Percentiles rank a stretch among this genome's conserved stretches.
Evolutionary conservation across 306 rosid genomes (phyloP).

Genomic region (Alnus glutinosa): DNA sequence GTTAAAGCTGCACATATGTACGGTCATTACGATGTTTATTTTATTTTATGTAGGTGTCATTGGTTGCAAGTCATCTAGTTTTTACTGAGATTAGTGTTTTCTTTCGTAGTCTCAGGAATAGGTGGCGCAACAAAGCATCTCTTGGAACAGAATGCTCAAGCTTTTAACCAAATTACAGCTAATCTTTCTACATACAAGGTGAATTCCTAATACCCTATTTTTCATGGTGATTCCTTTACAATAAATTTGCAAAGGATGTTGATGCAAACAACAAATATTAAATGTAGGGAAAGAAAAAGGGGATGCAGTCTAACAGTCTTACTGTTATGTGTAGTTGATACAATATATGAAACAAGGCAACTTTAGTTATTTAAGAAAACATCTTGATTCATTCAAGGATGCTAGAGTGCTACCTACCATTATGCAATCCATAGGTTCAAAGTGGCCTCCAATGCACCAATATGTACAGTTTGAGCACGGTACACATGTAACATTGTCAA

Average conservation of each 20-base stretch:
- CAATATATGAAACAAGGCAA: not conserved
- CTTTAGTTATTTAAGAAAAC: not conserved
- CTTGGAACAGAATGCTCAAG: conserved; percentile 85
- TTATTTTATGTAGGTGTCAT: conserved; percentile 8
- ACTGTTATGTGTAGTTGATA: not conserved
- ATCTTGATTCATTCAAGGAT: not conserved
- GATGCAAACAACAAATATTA: not conserved
- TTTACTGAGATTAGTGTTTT: conserved; percentile 30
- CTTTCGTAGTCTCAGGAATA: conserved; percentile 53
- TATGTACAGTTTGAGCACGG: not conserved
- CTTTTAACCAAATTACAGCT: conserved; percentile 67
- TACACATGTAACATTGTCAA: not conserved
- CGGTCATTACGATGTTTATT: not conserved
- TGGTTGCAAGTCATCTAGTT: not conserved
- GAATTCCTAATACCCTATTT: conserved; percentile 27
- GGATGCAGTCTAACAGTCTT: not conserved
- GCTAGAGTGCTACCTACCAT: not conserved
- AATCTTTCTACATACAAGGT: conserved; percentile 89
- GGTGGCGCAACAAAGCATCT: conserved; percentile 68
- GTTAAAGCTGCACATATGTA: not conserved
- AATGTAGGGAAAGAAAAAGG: not conserved
- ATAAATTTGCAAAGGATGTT: not conserved
- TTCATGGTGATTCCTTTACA: not conserved
- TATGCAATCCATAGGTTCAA: not conserved
- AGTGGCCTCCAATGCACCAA: not conserved